Percentiles rank a stretch among this genome's conserved stretches.
These are phyloP conservation scores for Nyctanthes arbortristis DNA, from an alignment of 257 asterid genomes.

Conservation along the genomic window DNA sequence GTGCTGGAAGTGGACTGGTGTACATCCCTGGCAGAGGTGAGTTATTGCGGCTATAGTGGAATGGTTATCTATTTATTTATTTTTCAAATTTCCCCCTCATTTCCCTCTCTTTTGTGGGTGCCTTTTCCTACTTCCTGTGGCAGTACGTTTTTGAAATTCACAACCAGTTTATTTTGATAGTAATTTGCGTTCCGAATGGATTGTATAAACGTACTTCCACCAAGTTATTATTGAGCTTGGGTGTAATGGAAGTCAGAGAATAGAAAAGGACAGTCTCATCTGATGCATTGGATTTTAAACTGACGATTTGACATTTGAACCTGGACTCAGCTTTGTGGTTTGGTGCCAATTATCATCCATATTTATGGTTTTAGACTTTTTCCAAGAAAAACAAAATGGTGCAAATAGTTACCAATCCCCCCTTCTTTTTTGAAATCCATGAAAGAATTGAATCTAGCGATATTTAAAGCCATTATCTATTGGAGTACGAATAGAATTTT, in stretches of 20 bases:
- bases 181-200: background rate
- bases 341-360: too few species aligned
- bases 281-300: background rate
- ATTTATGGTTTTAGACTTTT: too few species aligned
- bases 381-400: too few species aligned
- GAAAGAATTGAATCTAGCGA: too few species aligned
- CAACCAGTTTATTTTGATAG: background rate
- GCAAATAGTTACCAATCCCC: too few species aligned
- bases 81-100: too few species aligned
- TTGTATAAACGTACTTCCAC: background rate
- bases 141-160: background rate
- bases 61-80: too few species aligned
- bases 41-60: constrained; percentile 16
- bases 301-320: background rate
- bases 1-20: constrained; percentile 49
- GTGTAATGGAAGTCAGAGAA: background rate
- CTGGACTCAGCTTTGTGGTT: background rate
- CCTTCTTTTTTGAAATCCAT: too few species aligned
- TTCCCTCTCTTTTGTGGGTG: background rate
- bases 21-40: constrained; percentile 80
- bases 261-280: background rate
- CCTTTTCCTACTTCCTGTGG: too few species aligned
- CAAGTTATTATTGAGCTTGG: background rate
- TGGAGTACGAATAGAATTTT: too few species aligned
- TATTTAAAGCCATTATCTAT: too few species aligned